These are phyloP conservation scores for Cutaneotrichosporon cutaneum DNA, from an alignment of 1,284 basidiomycete genomes.

Conservation along the genomic window DNA sequence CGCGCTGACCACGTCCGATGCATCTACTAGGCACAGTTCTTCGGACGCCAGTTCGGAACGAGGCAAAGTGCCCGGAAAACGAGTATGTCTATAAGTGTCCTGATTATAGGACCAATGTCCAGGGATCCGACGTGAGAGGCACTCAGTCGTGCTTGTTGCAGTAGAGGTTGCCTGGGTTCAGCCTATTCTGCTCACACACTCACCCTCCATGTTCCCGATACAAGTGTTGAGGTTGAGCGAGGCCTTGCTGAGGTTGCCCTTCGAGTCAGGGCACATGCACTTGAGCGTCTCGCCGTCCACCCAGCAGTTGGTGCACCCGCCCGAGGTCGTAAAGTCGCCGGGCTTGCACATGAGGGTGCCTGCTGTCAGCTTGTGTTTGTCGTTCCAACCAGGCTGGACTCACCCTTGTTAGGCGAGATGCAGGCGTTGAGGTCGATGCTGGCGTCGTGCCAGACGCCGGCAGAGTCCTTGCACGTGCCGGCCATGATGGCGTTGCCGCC, in stretches of 20 bases:
- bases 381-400: background rate
- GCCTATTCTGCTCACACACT: background rate
- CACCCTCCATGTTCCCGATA: background rate
- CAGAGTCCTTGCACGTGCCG: background rate
- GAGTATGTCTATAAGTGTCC: too few species aligned
- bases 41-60: too few species aligned
- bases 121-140: too few species aligned
- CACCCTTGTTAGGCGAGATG: background rate
- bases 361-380: background rate
- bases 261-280: background rate
- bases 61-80: too few species aligned
- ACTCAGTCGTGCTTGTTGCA: conserved; percentile 4
- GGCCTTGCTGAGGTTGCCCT: background rate
- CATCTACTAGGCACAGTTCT: too few species aligned
- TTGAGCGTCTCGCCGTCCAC: background rate
- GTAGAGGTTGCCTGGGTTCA: conserved; percentile 1
- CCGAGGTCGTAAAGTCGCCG: too few species aligned
- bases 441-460: background rate
- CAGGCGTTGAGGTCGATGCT: background rate
- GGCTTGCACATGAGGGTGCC: background rate
- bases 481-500: background rate
- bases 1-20: too few species aligned
- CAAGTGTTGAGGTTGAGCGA: conserved; percentile 4
- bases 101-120: too few species aligned
- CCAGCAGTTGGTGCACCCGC: background rate